Evolutionary conservation across 768 basidiomycete species (phyloP), one percentile per base, ranked within the genome.

Genomic region (Multifurca ochricompacta): DNA sequence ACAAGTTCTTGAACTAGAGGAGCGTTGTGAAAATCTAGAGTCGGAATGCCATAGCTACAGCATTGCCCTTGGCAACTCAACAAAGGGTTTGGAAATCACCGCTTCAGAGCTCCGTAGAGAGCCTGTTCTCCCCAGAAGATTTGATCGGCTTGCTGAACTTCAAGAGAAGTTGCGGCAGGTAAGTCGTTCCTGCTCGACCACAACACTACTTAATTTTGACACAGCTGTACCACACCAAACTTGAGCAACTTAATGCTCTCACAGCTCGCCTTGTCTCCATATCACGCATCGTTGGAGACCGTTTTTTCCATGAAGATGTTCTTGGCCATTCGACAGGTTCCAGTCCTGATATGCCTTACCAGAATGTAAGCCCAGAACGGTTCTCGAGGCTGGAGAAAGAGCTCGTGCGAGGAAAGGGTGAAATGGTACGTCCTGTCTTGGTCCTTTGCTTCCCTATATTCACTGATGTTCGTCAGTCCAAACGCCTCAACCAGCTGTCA

Each of bases 311-410:
- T 0, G 61, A 64, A 9, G 87, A 90, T 54, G 69, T 83, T 14
- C 61, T 81, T 16, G 77, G 78, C 53, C 73, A 77, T 19, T 66
- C 67, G 53, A 64, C 66, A 3, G 72, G 74, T 34, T 56, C 70
- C 30, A 65, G 71, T 54, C 58, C 71, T 3, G 58, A 62, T 39
- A 71, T 13, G 3, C 18, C 77, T 5, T 75, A 79, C 62, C 74
- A 78, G 21, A 87, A 93, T 62, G 87, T 92, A 14, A 84, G 82
- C 10, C 83, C 86, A 0, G 90, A 92, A 59, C 78, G 87, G 11
- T 89, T 94, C 64, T 75, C 80, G 42, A 83, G 74, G 62, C 72
- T 94, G 5, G 89, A 93, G 73, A 85, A 87, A 65, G 90, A 93
- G 63, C 77, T 92, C 16, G 82, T 87, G 9, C 75, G 85, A 49